Evolutionary conservation across 1,284 basidiomycete species (phyloP).

Genomic region (Cryptococcus sp.): DNA sequence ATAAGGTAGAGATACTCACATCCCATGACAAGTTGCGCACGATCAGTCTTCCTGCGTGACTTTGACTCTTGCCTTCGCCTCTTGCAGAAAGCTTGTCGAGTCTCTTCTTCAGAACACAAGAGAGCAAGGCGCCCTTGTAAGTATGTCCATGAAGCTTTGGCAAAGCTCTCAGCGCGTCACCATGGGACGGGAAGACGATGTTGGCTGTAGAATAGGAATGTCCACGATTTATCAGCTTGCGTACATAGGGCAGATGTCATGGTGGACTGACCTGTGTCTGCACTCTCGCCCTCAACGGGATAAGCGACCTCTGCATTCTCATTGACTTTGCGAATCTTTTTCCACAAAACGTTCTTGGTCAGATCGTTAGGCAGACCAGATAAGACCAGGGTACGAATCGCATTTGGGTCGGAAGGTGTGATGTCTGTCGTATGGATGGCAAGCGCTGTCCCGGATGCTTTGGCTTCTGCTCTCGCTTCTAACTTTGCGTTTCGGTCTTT

Average conservation of each 20-base stretch:
- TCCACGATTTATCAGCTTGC: conserved; percentile 4
- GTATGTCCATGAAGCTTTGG: conserved; percentile 88
- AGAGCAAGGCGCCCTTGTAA: conserved; percentile 84
- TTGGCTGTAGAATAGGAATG: conserved; percentile 58
- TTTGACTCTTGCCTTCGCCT: conserved; percentile 52
- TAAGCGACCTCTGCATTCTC: conserved; percentile 64
- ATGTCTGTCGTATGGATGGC: conserved; percentile 12
- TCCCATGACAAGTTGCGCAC: conserved; percentile 85
- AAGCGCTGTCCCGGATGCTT: conserved; percentile 7
- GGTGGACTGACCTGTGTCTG: conserved; percentile 42
- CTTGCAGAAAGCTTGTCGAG: conserved; percentile 64
- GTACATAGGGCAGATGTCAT: too few species aligned
- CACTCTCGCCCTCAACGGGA: conserved; percentile 59
- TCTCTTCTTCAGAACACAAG: conserved; percentile 87
- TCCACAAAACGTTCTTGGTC: conserved; percentile 78
- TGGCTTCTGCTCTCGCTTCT: conserved; percentile 9
- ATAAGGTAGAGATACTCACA: conserved; percentile 35
- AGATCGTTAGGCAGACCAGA: conserved; percentile 69
- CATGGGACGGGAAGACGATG: conserved; percentile 72
- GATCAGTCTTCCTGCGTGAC: conserved; percentile 76
- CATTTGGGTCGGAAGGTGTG: conserved; percentile 62
- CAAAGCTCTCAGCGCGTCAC: conserved; percentile 70
- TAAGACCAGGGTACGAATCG: conserved; percentile 77
- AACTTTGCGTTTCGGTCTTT: conserved; percentile 19
- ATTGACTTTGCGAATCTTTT: conserved; percentile 75